Base-by-base conservation (phyloP, 495 filamentous ascomycete species). In the Penicillium odoratum region DNA sequence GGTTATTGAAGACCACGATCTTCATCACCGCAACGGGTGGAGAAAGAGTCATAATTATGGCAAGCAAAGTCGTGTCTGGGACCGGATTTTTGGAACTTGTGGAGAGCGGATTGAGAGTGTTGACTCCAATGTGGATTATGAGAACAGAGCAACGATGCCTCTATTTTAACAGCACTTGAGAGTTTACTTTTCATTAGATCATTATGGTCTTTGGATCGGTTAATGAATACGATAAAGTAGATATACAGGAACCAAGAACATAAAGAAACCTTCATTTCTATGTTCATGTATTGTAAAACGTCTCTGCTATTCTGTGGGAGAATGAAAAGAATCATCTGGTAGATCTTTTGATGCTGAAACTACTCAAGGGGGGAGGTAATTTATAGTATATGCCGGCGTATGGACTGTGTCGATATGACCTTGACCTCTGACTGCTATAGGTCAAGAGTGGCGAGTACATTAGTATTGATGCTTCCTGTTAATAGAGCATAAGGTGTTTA, bases 21-120 rank as follows among this genome's bases (percentile, higher is more conserved):
- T 74, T 34, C 72, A 74, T 53, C 72, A 74, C 52, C 68, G 72
- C 38, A 70, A 71, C 48, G 72, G 72, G 1, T 74, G 70, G 70
- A 57, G 63, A 31, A 71, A 73, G 55, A 74, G 68, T 36, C 60
- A 74, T 43, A 74, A 74, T 34, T 74, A 74, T 51, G 72, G 72
- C 18, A 74, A 74, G 56, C 72, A 74, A 58, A 73, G 68, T 1
- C 65, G 70, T 0, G 62, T 74, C 1, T 73, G 72, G 72, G 72
- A 74, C 52, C 62, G 68, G 7, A 43, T 74, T 4, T 74, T 73
- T 44, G 64, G 63, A 13, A 74, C 72, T 0, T 69, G 59, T 33
- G 50, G 44, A 57, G 60, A 63, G n/a, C 63, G 72, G 11, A 59
- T 74, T 2, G 72, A 74, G 58, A 59, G 63, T 7, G 40, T 51